Conservation (phyloP, 495 filamentous ascomycete species). For the Xeromyces bisporus region DNA sequence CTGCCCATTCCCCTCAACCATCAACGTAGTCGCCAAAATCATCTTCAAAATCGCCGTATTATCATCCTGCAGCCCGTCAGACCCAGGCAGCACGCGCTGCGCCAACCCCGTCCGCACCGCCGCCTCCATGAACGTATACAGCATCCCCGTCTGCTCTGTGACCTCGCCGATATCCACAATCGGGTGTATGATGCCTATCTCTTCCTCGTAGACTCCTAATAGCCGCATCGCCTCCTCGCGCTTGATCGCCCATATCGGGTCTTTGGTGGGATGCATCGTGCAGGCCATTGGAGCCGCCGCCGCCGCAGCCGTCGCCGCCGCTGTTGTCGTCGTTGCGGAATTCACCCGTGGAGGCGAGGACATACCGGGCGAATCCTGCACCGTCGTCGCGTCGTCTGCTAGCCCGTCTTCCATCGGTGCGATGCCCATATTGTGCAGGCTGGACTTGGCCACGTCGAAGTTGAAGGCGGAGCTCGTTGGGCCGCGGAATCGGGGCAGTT, state of each 20-base stretch:
- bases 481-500: slow-evolving; percentile 58
- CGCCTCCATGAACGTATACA: slow-evolving; percentile 58
- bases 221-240: slow-evolving; percentile 57
- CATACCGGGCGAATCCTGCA: slow-evolving; percentile 32
- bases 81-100: slow-evolving; percentile 32
- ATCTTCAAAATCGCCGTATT: slow-evolving; percentile 60
- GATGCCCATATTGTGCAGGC: slow-evolving; percentile 80
- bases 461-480: slow-evolving; percentile 77
- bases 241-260: slow-evolving; percentile 59
- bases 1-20: slow-evolving; percentile 57
- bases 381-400: slow-evolving; percentile 36
- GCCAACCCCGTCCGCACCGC: slow-evolving; percentile 40
- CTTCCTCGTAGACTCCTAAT: slow-evolving; percentile 60
- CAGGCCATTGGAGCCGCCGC: slow-evolving; percentile 23
- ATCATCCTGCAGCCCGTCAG: slow-evolving; percentile 50
- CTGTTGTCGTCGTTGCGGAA: too few species aligned
- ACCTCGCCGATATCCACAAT: slow-evolving; percentile 54
- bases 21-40: slow-evolving; percentile 56
- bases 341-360: slow-evolving; percentile 37
- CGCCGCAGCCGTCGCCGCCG: too few species aligned
- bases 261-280: slow-evolving; percentile 32
- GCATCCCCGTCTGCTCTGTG: slow-evolving; percentile 41
- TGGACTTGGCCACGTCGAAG: slow-evolving; percentile 73
- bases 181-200: slow-evolving; percentile 77
- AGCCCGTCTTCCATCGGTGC: slow-evolving; percentile 35